Evolutionary conservation across 192 early-diverging fungal species (phyloP).

Genomic region (Rhizophagus prolifer): DNA sequence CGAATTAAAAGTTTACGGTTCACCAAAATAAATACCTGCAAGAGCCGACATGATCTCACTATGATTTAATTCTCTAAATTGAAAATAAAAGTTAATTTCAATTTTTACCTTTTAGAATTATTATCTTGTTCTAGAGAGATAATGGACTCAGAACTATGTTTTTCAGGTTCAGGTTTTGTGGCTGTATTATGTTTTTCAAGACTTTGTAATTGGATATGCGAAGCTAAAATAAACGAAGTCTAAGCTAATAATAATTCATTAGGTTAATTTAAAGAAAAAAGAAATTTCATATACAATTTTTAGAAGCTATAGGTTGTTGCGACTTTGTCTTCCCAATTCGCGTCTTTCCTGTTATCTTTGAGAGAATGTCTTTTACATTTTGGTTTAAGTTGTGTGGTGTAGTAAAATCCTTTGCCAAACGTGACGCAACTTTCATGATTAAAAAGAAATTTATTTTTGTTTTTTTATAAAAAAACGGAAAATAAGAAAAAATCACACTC

Average conservation of each 20-base stretch:
- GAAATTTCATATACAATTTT: not conserved
- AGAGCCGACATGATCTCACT: not conserved
- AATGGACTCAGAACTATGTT: not conserved
- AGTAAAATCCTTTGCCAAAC: not conserved
- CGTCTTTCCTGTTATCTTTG: not conserved
- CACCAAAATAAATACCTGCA: not conserved
- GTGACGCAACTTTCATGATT: not conserved
- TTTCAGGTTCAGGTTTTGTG: not conserved
- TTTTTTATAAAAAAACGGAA: too few species aligned
- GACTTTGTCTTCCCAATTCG: not conserved
- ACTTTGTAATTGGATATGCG: not conserved
- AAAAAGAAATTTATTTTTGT: too few species aligned
- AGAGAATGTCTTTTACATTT: not conserved
- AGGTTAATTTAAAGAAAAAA: not conserved
- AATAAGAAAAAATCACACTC: too few species aligned
- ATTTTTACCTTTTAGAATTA: not conserved
- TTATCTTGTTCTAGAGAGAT: constrained; percentile 10
- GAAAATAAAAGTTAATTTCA: too few species aligned
- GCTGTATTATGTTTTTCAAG: not conserved
- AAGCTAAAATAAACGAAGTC: not conserved
- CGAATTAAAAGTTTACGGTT: not conserved
- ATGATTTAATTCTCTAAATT: not conserved
- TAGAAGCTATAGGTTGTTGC: not conserved
- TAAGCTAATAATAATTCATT: not conserved
- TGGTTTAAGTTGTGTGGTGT: not conserved